Conservation (phyloP, 371 early-diverging fungal genomes). For the Smittium culicis region DNA sequence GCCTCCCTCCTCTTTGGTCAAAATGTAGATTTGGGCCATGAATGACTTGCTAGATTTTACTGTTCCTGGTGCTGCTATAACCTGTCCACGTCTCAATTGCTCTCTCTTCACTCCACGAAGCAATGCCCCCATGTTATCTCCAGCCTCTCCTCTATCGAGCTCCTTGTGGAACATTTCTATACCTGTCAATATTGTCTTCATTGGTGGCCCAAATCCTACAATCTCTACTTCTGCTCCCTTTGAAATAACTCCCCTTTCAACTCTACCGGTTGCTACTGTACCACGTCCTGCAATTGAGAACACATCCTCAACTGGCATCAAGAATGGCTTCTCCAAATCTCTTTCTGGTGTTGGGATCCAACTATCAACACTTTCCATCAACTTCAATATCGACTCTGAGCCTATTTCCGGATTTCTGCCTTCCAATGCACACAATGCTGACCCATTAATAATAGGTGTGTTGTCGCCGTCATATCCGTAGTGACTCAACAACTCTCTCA, state of each 20-base stretch:
- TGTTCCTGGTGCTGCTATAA: slow-evolving; percentile 79
- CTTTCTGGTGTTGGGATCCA: slow-evolving; percentile 89
- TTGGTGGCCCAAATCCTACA: slow-evolving; percentile 77
- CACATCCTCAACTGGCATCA: slow-evolving; percentile 96
- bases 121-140: slow-evolving; percentile 95
- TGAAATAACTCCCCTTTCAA: slow-evolving; percentile 86
- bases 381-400: slow-evolving; percentile 65
- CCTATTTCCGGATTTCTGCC: slow-evolving; percentile 85
- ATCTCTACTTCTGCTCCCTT: slow-evolving; percentile 95
- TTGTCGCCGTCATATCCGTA: slow-evolving; percentile 91
- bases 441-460: slow-evolving; percentile 88
- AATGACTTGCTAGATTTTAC: slow-evolving; percentile 90
- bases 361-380: slow-evolving; percentile 88
- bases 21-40: slow-evolving; percentile 77
- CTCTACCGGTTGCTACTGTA: slow-evolving; percentile 95
- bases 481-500: slow-evolving; percentile 84
- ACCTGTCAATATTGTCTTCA: slow-evolving; percentile 88
- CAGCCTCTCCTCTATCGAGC: slow-evolving; percentile 93
- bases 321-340: slow-evolving; percentile 95
- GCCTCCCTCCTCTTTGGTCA: slow-evolving; percentile 97
- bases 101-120: slow-evolving; percentile 96
- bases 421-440: slow-evolving; percentile 92
- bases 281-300: slow-evolving; percentile 98
- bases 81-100: slow-evolving; percentile 87
- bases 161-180: slow-evolving; percentile 99